Evolutionary conservation across 352 stramenopile genomes (phyloP).

Genomic region (Saprolegnia diclina): DNA sequence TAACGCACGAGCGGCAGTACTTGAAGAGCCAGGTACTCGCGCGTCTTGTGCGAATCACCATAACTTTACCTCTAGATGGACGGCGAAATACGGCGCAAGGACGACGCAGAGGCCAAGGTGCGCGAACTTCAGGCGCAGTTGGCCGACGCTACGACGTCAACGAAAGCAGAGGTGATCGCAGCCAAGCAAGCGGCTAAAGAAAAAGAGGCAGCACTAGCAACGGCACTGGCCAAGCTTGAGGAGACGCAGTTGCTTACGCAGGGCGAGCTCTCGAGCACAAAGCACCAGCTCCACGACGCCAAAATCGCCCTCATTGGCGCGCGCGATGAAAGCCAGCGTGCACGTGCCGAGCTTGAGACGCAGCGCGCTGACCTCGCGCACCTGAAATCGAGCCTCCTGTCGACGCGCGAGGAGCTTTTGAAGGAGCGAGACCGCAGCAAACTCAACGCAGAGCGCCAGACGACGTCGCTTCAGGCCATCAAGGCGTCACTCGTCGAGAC

Average conservation of each 20-base stretch:
- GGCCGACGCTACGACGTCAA: neutral
- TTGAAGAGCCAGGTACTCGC: conserved; percentile 60
- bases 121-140: conserved; percentile 28
- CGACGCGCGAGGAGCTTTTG: conserved; percentile 42
- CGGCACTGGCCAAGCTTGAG: conserved; percentile 2
- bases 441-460: conserved; percentile 47
- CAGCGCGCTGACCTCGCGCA: conserved; percentile 42
- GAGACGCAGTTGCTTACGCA: neutral
- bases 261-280: conserved; percentile 12
- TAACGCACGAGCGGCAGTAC: conserved; percentile 79
- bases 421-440: conserved; percentile 58
- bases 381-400: conserved; percentile 39
- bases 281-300: conserved; percentile 19
- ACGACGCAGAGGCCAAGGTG: conserved; percentile 57
- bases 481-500: conserved; percentile 52
- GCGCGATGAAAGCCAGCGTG: conserved; percentile 51
- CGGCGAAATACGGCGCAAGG: conserved; percentile 8
- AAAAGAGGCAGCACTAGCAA: neutral
- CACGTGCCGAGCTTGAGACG: conserved; percentile 63
- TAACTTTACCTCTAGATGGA: conserved; percentile 22
- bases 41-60: conserved; percentile 31
- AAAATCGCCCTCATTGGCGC: conserved; percentile 29
- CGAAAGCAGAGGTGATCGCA: conserved; percentile 13
- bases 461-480: conserved; percentile 47
- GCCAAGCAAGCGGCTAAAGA: conserved; percentile 14